Evolutionary conservation across 2,329 filamentous ascomycete species (phyloP).

Genomic region (Pezicula rhizophila): DNA sequence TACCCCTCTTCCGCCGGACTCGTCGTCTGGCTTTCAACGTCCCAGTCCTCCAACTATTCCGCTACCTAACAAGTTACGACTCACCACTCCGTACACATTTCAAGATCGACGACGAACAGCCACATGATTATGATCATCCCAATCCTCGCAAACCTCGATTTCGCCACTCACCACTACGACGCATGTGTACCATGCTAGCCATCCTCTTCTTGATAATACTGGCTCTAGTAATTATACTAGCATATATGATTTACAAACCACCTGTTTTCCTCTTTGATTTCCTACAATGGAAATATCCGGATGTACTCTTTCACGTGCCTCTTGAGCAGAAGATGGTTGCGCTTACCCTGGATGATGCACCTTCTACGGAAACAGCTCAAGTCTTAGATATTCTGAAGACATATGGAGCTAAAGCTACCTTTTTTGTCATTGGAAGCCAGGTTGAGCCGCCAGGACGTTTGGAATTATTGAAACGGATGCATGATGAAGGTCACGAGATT

Average conservation of each 20-base stretch:
- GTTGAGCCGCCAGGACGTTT: conserved; percentile 44
- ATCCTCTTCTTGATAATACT: conserved; percentile 11
- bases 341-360: conserved; percentile 82
- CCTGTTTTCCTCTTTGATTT: conserved; percentile 64
- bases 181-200: not conserved
- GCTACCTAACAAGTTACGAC: not conserved
- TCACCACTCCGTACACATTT: not conserved
- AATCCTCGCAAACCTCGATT: not conserved
- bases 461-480: conserved; percentile 47
- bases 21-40: conserved; percentile 1
- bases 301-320: conserved; percentile 68
- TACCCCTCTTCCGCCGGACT: not conserved
- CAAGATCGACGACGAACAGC: conserved; percentile 1
- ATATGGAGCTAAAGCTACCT: conserved; percentile 69
- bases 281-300: conserved; percentile 66
- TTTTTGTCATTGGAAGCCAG: conserved; percentile 83
- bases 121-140: not conserved
- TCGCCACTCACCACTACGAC: not conserved
- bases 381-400: conserved; percentile 63
- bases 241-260: conserved; percentile 77
- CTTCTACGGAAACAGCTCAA: conserved; percentile 63
- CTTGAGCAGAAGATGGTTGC: conserved; percentile 64
- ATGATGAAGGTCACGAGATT: conserved; percentile 63
- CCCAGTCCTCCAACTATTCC: not conserved
- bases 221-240: conserved; percentile 28